Conservation (phyloP, 805 yeast genomes). For the Ogataea allantospora region DNA sequence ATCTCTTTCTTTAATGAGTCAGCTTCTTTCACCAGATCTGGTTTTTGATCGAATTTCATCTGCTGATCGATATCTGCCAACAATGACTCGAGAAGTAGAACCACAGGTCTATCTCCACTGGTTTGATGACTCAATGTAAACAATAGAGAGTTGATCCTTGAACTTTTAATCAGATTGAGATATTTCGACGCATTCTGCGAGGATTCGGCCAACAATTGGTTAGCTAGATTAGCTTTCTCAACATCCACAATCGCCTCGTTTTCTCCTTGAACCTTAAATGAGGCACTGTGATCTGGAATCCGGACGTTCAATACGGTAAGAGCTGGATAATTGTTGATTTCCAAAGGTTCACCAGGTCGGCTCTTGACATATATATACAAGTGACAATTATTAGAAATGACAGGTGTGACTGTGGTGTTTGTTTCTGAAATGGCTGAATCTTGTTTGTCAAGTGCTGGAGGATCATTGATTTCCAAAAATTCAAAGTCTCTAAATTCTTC, state of each 20-base stretch:
- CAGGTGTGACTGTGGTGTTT: background rate
- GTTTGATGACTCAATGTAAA: slow-evolving; percentile 30
- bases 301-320: slow-evolving; percentile 23
- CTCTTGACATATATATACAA: slow-evolving; percentile 30
- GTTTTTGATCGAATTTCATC: slow-evolving; percentile 10
- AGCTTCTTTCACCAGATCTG: slow-evolving; percentile 12
- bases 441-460: background rate
- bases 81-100: slow-evolving; percentile 26
- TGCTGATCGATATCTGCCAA: slow-evolving; percentile 25
- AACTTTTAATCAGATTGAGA: slow-evolving; percentile 26
- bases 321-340: slow-evolving; percentile 29
- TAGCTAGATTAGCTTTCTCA: slow-evolving; percentile 27
- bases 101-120: slow-evolving; percentile 30
- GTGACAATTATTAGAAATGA: slow-evolving; percentile 22
- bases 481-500: slow-evolving; percentile 31
- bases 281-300: slow-evolving; percentile 13
- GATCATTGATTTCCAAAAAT: slow-evolving; percentile 27
- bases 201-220: slow-evolving; percentile 28
- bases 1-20: slow-evolving; percentile 22
- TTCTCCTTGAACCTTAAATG: slow-evolving; percentile 13
- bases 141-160: slow-evolving; percentile 29
- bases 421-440: slow-evolving; percentile 1
- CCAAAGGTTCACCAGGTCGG: slow-evolving; percentile 21
- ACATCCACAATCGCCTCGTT: slow-evolving; percentile 25
- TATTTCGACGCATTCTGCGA: slow-evolving; percentile 28